Conservation (phyloP, 345 rosid genomes). For the Gossypium longicalyx region DNA sequence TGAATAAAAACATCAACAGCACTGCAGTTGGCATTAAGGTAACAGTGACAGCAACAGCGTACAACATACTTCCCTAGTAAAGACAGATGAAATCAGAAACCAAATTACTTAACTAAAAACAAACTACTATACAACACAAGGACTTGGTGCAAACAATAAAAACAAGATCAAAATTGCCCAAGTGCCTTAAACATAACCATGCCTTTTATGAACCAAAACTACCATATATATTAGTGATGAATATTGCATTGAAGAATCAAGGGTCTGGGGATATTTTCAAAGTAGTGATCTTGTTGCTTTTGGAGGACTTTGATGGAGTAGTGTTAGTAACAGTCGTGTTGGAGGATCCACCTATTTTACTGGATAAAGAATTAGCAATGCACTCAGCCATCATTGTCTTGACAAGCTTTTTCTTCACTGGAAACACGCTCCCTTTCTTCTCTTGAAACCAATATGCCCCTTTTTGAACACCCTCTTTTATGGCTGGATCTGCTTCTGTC, state of each 20-base stretch:
- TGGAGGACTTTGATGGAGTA: background rate
- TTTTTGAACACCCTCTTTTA: background rate
- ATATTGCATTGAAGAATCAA: background rate
- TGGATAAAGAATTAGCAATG: background rate
- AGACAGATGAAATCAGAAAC: too few relatives aligned
- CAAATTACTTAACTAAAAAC: too few relatives aligned
- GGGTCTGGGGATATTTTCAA: background rate
- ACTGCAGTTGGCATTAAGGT: too few relatives aligned
- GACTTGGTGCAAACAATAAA: background rate
- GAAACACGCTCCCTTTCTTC: slow-evolving; percentile 8
- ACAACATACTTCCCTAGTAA: too few relatives aligned
- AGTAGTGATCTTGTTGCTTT: background rate
- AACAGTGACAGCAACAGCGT: too few relatives aligned
- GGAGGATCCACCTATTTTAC: background rate
- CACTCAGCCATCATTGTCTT: background rate
- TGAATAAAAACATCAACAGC: too few relatives aligned
- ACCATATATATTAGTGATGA: background rate
- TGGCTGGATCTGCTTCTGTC: background rate
- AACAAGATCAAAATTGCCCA: background rate
- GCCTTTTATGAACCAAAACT: background rate
- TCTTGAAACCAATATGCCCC: background rate
- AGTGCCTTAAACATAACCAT: background rate
- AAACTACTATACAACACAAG: background rate
- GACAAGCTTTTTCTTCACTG: background rate
- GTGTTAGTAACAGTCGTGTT: background rate